Evolutionary conservation across 805 yeast species (phyloP).

Genomic region (Ogataea degrootiae): DNA sequence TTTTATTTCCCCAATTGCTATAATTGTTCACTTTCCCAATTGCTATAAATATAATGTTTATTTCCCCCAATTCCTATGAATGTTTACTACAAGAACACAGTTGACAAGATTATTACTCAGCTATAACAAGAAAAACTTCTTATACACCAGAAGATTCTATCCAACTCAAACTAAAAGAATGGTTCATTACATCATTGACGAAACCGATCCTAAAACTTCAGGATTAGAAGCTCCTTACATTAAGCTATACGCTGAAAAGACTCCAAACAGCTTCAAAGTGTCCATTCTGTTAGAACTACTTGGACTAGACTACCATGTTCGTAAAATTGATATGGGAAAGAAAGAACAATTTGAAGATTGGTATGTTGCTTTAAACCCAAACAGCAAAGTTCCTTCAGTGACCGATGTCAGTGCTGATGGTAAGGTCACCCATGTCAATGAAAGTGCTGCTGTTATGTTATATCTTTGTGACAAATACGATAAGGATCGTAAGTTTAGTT

Average conservation of each 20-base stretch:
- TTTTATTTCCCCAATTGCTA: too few relatives aligned
- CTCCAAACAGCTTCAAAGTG: constrained; percentile 45
- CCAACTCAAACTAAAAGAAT: constrained; percentile 7
- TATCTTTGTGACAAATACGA: constrained; percentile 61
- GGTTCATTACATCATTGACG: constrained; percentile 30
- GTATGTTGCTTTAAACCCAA: constrained; percentile 54
- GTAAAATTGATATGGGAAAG: constrained; percentile 36
- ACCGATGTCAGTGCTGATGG: constrained; percentile 38
- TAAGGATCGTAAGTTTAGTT: constrained; percentile 43
- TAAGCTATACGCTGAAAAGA: constrained; percentile 37
- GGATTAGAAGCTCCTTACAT: constrained; percentile 37
- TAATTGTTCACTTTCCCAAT: too few relatives aligned
- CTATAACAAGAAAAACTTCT: too few relatives aligned
- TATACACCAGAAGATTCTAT: too few relatives aligned
- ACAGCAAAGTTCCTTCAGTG: constrained; percentile 60
- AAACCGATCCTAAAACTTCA: constrained; percentile 30
- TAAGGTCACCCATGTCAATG: constrained; percentile 41
- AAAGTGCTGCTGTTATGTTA: constrained; percentile 57
- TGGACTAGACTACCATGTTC: constrained; percentile 36
- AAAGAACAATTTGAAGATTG: constrained; percentile 51
- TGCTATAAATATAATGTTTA: too few relatives aligned
- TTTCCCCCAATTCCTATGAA: too few relatives aligned
- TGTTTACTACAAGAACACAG: too few relatives aligned
- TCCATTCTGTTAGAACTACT: constrained; percentile 38
- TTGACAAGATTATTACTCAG: background rate